Base-by-base conservation (phyloP, 345 rosid genomes). In the Aegle marmelos region DNA sequence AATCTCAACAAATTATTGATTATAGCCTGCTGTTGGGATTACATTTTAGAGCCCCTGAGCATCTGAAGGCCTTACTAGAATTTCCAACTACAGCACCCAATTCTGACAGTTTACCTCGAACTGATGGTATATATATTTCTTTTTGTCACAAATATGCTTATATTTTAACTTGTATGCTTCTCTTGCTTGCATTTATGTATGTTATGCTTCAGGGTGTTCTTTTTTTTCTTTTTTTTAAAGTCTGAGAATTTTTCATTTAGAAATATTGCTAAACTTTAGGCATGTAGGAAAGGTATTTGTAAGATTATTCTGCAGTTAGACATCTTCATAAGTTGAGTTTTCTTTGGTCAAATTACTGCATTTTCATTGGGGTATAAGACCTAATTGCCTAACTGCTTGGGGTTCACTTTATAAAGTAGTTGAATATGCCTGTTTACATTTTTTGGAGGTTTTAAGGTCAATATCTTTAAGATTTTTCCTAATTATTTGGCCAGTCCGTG, bases 41-140 rank as follows among this genome's bases (percentile, higher is more conserved):
- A 72, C 90, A 89, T 82, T 89, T 89, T 81, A 87, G 89, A 85
- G 92, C 88, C 25, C 92, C 92, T 54, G 87, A 85, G 77, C 89
- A 87, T 68, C 77, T 89, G 85, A 86, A 78, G 82, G 72, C 85
- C 60, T 68, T 86, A 39, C 79, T 89, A 58, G 85, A 82, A 73
- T 80, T 83, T 59, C 75, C 88, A 13, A 74, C 34, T 72, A 53
- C 88, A 39, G 67, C 73, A 53, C 59, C 45, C 25, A 65, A 59
- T 78, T 74, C 72, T 25, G 85, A 80, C 72, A 83, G 58, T 79
- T 84, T 64, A 34, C 75, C 81, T 70, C 68, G 81, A 36, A 70
- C 27, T 59, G 83, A 83, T 78, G 90, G 92, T 89, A 75, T 73
- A 73, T 73, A 83, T 67, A 39, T 56, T 75, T 16, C n/a, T 64